Evolutionary conservation across 2,329 filamentous ascomycete genomes (phyloP).

Genomic region (Huntiella moniliformis): DNA sequence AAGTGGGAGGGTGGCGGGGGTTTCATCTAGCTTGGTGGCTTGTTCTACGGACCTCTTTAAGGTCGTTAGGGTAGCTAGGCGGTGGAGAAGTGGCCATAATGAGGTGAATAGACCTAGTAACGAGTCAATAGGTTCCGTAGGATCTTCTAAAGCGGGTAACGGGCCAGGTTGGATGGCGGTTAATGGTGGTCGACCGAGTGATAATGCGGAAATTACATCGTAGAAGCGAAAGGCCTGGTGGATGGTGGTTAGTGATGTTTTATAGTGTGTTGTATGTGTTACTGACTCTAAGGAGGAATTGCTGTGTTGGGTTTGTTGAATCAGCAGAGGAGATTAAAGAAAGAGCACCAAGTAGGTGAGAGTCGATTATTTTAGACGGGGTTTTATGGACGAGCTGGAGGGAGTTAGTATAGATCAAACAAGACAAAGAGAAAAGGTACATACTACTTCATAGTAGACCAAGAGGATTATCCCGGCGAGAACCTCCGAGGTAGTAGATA

Average conservation of each 20-base stretch:
- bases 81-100: conserved; percentile 44
- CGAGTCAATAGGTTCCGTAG: conserved; percentile 31
- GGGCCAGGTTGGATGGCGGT: conserved; percentile 23
- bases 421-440: conserved; percentile 14
- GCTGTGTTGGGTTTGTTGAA: conserved; percentile 30
- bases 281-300: conserved; percentile 39
- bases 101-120: conserved; percentile 43
- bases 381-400: conserved; percentile 42
- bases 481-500: conserved; percentile 22
- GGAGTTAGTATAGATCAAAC: background rate
- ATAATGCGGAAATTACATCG: conserved; percentile 45
- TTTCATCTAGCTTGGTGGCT: conserved; percentile 22
- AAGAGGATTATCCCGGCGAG: conserved; percentile 42
- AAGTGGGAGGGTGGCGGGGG: conserved; percentile 26
- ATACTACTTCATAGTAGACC: conserved; percentile 44
- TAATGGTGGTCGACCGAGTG: conserved; percentile 35
- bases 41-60: conserved; percentile 32
- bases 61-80: conserved; percentile 34
- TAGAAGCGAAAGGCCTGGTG: conserved; percentile 43
- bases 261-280: background rate
- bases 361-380: conserved; percentile 39
- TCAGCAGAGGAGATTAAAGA: conserved; percentile 31
- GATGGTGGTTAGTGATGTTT: background rate
- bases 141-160: conserved; percentile 26
- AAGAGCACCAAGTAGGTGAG: conserved; percentile 42